Percentiles rank a stretch among this genome's conserved stretches.
These are phyloP conservation scores for Globisporangium emineosum DNA, from an alignment of 352 stramenopile species.

Conservation along the genomic window DNA sequence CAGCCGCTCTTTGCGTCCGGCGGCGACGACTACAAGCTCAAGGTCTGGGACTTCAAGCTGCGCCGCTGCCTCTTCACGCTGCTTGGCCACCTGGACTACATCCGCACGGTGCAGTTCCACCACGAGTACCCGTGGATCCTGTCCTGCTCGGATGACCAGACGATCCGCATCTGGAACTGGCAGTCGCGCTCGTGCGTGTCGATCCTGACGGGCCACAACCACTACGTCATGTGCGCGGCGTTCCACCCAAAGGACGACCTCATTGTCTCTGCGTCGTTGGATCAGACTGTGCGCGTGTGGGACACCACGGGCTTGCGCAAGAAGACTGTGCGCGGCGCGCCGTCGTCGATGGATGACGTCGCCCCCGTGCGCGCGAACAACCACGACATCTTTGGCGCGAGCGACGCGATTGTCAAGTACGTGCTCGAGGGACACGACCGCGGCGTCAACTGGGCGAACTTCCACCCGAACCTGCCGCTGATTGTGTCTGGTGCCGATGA, in stretches of 20 bases:
- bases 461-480: slow-evolving; percentile 98
- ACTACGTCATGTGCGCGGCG: slow-evolving; percentile 99
- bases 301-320: slow-evolving; percentile 99
- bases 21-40: slow-evolving; percentile 99
- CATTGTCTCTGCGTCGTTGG: slow-evolving; percentile 98
- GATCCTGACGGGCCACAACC: slow-evolving; percentile 99
- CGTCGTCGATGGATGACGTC: slow-evolving; percentile 75
- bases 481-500: slow-evolving; percentile 99
- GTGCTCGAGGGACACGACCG: slow-evolving; percentile 99
- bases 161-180: slow-evolving; percentile 99
- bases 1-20: slow-evolving; percentile 98
- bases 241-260: slow-evolving; percentile 99
- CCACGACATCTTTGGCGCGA: slow-evolving; percentile 98
- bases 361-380: slow-evolving; percentile 56
- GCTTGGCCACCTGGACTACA: slow-evolving; percentile 99
- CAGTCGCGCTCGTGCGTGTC: slow-evolving; percentile 97
- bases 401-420: slow-evolving; percentile 99
- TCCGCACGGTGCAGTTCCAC: slow-evolving; percentile 99
- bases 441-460: slow-evolving; percentile 99
- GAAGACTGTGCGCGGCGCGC: slow-evolving; percentile 95
- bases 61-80: slow-evolving; percentile 98
- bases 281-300: slow-evolving; percentile 99
- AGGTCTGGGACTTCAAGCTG: slow-evolving; percentile 99
- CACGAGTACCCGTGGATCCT: slow-evolving; percentile 99
- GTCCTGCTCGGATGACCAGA: slow-evolving; percentile 97